Evolutionary conservation across 179 eudicot species (phyloP).

Genomic region (Drosera spatulata): DNA sequence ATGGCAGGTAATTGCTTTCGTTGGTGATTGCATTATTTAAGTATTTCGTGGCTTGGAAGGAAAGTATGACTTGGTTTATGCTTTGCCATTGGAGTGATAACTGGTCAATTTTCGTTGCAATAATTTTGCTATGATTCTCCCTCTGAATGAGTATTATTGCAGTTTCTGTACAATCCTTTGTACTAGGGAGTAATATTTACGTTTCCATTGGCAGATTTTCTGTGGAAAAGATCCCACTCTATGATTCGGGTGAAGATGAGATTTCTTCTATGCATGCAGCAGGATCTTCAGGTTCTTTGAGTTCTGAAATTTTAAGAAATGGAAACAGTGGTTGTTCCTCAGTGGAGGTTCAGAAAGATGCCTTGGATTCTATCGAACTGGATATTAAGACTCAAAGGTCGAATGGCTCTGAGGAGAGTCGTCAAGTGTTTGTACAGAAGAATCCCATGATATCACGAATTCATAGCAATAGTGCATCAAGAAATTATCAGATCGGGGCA

Average conservation of each 20-base stretch:
- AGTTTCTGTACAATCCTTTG: too few species aligned
- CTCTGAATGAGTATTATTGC: too few species aligned
- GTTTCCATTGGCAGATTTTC: conserved; percentile 42
- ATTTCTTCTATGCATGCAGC: conserved; percentile 26
- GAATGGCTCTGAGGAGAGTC: conserved; percentile 10
- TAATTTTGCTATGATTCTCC: too few species aligned
- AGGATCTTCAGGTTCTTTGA: conserved; percentile 13
- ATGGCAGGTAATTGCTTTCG: conserved; percentile 59
- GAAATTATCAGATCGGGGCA: conserved; percentile 24
- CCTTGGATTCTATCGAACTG: conserved; percentile 11
- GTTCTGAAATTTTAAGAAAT: conserved; percentile 10
- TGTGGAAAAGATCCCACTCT: conserved; percentile 73
- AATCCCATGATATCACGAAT: conserved; percentile 17
- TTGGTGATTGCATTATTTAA: too few species aligned
- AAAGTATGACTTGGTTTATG: too few species aligned
- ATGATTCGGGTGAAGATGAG: conserved; percentile 92
- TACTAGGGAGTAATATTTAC: too few species aligned
- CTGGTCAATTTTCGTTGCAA: too few species aligned
- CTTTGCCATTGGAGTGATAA: too few species aligned
- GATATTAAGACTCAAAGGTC: conserved; percentile 25
- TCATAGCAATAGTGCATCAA: conserved; percentile 20
- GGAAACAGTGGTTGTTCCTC: conserved; percentile 7
- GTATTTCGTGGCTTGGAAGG: too few species aligned
- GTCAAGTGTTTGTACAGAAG: conserved; percentile 12
- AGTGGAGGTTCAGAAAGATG: background rate